Conservation (phyloP, 1,284 basidiomycete genomes). For the Ceratobasidium sp. region DNA sequence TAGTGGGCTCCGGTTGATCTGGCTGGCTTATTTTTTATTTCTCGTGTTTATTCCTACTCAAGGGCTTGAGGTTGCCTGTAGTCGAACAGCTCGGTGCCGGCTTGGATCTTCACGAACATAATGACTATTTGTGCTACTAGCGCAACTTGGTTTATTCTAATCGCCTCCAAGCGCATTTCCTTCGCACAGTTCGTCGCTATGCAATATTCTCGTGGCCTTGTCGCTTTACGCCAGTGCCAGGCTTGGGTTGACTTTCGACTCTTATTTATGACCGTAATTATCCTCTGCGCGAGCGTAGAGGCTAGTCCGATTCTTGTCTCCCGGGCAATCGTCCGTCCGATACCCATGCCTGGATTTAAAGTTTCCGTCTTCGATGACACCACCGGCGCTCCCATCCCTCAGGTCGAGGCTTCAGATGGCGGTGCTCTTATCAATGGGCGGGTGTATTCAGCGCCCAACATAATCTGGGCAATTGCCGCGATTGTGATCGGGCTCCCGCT, state of each 20-base stretch:
- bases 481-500: conserved; percentile 25
- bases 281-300: not conserved
- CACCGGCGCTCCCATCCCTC: conserved; percentile 40
- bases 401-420: conserved; percentile 36
- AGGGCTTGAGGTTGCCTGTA: too few relatives aligned
- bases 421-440: conserved; percentile 29
- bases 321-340: conserved; percentile 32
- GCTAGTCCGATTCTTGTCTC: conserved; percentile 29
- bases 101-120: too few relatives aligned
- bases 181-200: too few relatives aligned
- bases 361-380: conserved; percentile 40
- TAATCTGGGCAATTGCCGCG: conserved; percentile 37
- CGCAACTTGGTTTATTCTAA: too few relatives aligned
- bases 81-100: too few relatives aligned
- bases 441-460: conserved; percentile 33
- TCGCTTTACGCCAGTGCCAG: not conserved
- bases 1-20: conserved; percentile 22
- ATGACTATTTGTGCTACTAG: too few relatives aligned
- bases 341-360: conserved; percentile 36
- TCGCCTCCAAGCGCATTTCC: too few relatives aligned
- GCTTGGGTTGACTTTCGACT: not conserved
- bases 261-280: not conserved
- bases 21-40: not conserved
- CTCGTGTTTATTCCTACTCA: not conserved
- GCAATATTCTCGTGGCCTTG: too few relatives aligned